Evolutionary conservation across 2,329 filamentous ascomycete genomes (phyloP), one percentile per base, ranked within the genome.

Genomic region (Lecanosticta acicola): DNA sequence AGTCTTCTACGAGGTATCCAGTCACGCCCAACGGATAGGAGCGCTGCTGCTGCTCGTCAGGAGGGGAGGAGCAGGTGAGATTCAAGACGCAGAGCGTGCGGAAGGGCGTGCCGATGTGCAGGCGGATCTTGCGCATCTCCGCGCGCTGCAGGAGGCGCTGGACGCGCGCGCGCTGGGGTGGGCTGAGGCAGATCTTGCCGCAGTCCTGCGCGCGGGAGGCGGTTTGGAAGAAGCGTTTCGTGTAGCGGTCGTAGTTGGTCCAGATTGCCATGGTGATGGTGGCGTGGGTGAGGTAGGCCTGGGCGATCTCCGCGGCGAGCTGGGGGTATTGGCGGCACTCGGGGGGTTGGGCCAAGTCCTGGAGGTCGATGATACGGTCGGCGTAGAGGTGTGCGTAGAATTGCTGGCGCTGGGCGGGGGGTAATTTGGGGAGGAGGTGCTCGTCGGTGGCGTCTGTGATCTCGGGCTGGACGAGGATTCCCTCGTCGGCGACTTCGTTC

Each of bases 211-310:
- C 2, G 14, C 49, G 48, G 9, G 26, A 18, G 4, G 39, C 18
- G 3, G 49, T 35, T 13, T 10, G 16, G 41, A 43, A 55, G 36
- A 49, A 49, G 1, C 41, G 11, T 7, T 41, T 29, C n/a, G 9
- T 16, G 11, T 2, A 14, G 3, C 37, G 32, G 26, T 55, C 52
- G 52, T 57, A 55, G 35, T 57, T 55, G 32, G 43, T 34, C 54
- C 54, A 57, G 48, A 55, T 19, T 11, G 39, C 43, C n/a, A 45
- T 39, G 11, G 16, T 24, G 42, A 57, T 24, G 14, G 48, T 49
- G 32, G 38, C 41, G 18, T 41, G 32, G 5, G 33, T 11, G 18
- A 55, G 21, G 39, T 46, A 55, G 8, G 29, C 26, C 1, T 38
- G 14, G 32, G 48, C 21, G 32, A 57, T 52, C 19, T 47, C 43